Percentiles rank a stretch among this genome's conserved stretches.
phyloP scores from a whole-genome alignment of 139 green algal genomes.

The Marvania coccoides region DNA sequence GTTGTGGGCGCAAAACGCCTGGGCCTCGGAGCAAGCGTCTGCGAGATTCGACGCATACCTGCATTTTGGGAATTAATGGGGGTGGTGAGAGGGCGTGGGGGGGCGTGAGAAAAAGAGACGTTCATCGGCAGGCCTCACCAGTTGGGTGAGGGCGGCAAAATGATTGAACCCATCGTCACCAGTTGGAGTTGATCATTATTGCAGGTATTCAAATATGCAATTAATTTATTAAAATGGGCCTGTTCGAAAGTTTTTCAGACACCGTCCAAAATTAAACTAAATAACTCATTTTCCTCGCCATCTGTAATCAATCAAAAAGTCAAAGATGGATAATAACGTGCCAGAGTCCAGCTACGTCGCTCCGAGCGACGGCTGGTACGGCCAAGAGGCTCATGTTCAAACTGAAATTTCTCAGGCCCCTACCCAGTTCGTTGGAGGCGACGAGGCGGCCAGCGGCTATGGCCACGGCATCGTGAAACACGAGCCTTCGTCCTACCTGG shows the following conservation, averaged over 20 bases:
- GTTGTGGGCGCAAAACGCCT: conserved; percentile 23
- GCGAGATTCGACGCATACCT: conserved; percentile 23
- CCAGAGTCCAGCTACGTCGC: not conserved
- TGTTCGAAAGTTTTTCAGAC: not conserved
- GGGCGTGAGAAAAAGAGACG: no score
- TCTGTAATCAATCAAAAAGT: no score
- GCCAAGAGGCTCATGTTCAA: no score
- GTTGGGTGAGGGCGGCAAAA: conserved; percentile 14
- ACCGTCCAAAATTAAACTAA: not conserved
- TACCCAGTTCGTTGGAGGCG: not conserved
- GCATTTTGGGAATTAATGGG: not conserved
- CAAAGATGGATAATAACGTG: no score
- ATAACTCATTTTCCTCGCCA: no score
- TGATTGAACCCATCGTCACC: not conserved
- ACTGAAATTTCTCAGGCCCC: no score
- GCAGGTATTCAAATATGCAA: not conserved
- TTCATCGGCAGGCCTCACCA: no score
- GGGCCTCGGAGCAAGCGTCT: not conserved
- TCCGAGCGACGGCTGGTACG: not conserved
- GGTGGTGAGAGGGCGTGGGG: not conserved
- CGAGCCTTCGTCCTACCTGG: no score
- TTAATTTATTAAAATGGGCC: not conserved
- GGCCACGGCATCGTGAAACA: not conserved
- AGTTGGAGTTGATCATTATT: not conserved
- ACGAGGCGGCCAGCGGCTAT: not conserved